These are phyloP conservation scores for Calonectria montana DNA, from an alignment of 2,329 filamentous ascomycete genomes.

Conservation along the genomic window DNA sequence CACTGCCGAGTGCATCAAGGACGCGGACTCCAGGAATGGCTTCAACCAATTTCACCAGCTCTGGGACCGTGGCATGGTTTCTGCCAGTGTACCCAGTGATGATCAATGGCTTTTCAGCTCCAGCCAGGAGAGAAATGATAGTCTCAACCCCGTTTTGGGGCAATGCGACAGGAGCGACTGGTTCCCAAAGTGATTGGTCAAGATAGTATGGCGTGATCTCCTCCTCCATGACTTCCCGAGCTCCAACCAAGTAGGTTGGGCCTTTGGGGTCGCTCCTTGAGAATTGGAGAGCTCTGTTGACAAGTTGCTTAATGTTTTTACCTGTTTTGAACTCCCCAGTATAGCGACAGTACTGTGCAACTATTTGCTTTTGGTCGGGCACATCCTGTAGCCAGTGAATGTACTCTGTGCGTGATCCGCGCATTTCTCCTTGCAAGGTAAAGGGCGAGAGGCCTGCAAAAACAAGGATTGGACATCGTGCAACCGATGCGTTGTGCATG, in stretches of 20 bases:
- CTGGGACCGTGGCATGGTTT: constrained; percentile 35
- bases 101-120: constrained; percentile 19
- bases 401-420: constrained; percentile 80
- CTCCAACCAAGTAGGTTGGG: constrained; percentile 81
- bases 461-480: constrained; percentile 78
- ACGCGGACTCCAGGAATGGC: constrained; percentile 75
- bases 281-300: constrained; percentile 85
- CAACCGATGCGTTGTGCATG: constrained; percentile 81
- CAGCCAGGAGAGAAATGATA: constrained; percentile 12
- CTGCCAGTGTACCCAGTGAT: constrained; percentile 22
- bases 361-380: constrained; percentile 81
- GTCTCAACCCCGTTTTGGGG: constrained; percentile 49
- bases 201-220: constrained; percentile 79
- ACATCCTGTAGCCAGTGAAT: constrained; percentile 89
- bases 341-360: constrained; percentile 87
- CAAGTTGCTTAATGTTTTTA: constrained; percentile 86
- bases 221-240: constrained; percentile 86
- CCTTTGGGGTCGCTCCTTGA: constrained; percentile 80
- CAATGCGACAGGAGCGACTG: constrained; percentile 72
- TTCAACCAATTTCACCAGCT: constrained; percentile 74
- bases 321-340: constrained; percentile 84
- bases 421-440: constrained; percentile 80
- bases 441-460: constrained; percentile 82
- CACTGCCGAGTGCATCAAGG: constrained; percentile 79
- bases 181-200: constrained; percentile 75